Conservation (phyloP, 106 monocot species). For the Dendrobium chrysotoxum region DNA sequence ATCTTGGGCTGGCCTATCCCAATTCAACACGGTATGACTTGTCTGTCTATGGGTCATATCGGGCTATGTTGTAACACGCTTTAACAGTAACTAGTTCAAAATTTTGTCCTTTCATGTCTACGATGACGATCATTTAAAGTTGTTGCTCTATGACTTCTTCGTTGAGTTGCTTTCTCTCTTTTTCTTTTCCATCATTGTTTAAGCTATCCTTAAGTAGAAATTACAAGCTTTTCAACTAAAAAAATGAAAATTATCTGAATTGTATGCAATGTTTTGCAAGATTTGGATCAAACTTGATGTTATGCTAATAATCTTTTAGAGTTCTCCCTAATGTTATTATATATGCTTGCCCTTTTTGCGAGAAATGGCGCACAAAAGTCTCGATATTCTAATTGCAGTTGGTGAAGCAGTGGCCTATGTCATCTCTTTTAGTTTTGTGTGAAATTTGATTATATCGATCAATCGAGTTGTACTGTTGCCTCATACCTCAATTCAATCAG, state of each 20-base stretch:
- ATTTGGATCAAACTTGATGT: not conserved
- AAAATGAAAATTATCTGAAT: not conserved
- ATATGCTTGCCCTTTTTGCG: not conserved
- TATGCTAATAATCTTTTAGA: not conserved
- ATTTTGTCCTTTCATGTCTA: too few relatives aligned
- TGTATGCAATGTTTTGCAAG: not conserved
- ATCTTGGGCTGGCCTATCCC: too few relatives aligned
- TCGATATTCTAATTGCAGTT: conserved; percentile 18
- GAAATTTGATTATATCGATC: too few relatives aligned
- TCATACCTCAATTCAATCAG: too few relatives aligned
- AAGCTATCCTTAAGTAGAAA: too few relatives aligned
- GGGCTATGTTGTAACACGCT: too few relatives aligned
- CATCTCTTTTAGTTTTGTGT: conserved; percentile 4
- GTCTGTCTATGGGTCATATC: too few relatives aligned
- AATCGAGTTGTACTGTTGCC: too few relatives aligned
- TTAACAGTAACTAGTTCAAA: too few relatives aligned
- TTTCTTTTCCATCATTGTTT: not conserved
- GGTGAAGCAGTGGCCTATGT: conserved; percentile 18
- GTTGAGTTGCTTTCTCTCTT: not conserved
- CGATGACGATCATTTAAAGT: not conserved
- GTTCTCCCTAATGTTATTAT: not conserved
- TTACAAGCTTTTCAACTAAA: not conserved
- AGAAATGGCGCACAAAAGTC: conserved; percentile 24
- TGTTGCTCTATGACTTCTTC: not conserved
- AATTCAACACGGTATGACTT: too few relatives aligned